Conservation (phyloP, 495 filamentous ascomycete species). For the Daldinia grandis region DNA sequence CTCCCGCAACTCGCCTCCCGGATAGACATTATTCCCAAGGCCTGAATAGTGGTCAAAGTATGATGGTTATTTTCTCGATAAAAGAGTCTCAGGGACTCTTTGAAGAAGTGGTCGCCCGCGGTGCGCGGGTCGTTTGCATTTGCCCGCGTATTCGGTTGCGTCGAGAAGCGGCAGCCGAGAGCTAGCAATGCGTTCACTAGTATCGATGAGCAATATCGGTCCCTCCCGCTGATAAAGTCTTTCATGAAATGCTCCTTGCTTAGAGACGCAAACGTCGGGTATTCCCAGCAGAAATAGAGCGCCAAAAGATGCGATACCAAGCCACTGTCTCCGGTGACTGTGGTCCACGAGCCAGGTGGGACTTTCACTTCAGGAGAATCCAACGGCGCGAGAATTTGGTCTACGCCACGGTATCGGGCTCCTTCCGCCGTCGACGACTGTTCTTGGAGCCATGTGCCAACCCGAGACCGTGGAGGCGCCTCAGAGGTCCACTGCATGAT, state of each 20-base stretch:
- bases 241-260: constrained; percentile 75
- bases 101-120: constrained; percentile 77
- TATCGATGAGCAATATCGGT: constrained; percentile 74
- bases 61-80: constrained; percentile 64
- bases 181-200: constrained; percentile 80
- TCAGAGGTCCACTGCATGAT: constrained; percentile 52
- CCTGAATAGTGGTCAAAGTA: constrained; percentile 79
- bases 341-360: constrained; percentile 64
- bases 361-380: constrained; percentile 49
- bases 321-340: constrained; percentile 62
- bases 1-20: constrained; percentile 69
- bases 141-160: constrained; percentile 66
- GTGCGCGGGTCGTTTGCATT: constrained; percentile 69
- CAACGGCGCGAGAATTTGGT: constrained; percentile 50
- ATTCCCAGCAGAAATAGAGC: constrained; percentile 84
- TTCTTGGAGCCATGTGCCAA: constrained; percentile 52
- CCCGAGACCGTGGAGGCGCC: constrained; percentile 48
- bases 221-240: constrained; percentile 64
- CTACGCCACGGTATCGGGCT: constrained; percentile 44
- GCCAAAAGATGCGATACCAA: constrained; percentile 71
- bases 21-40: constrained; percentile 77
- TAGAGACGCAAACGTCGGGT: constrained; percentile 76
- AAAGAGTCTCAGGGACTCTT: constrained; percentile 68
- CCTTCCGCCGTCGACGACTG: constrained; percentile 34
- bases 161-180: constrained; percentile 76